Evolutionary conservation across 768 basidiomycete species (phyloP).

Genomic region (Russula sp.): DNA sequence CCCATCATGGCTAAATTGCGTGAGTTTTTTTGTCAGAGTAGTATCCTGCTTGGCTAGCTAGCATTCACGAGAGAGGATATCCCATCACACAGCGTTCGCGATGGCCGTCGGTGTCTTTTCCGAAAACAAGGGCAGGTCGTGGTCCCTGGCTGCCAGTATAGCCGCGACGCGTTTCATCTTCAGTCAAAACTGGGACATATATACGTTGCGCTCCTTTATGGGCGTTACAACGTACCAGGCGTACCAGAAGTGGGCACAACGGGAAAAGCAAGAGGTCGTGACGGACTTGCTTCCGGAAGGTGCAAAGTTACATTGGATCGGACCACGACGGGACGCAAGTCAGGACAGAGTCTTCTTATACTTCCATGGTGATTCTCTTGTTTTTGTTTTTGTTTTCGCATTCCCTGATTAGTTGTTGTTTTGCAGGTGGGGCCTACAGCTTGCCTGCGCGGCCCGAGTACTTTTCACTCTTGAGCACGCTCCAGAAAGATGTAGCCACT

Average conservation of each 20-base stretch:
- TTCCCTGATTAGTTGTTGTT: background rate
- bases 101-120: conserved; percentile 5
- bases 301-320: conserved; percentile 9
- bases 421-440: conserved; percentile 1
- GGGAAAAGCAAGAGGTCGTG: background rate
- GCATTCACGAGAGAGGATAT: too few species aligned
- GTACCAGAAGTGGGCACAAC: background rate
- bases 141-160: background rate
- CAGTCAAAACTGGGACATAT: background rate
- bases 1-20: background rate
- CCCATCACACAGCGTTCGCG: conserved; percentile 8
- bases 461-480: background rate
- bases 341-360: conserved; percentile 1
- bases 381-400: too few species aligned
- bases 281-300: background rate
- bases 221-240: background rate
- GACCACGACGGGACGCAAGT: conserved; percentile 4
- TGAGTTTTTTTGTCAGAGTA: too few species aligned
- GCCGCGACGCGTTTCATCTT: background rate
- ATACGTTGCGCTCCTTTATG: background rate
- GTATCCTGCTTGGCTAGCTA: too few species aligned
- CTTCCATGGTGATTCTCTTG: background rate
- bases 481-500: background rate
- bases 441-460: background rate
- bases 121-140: conserved; percentile 4